A percentile compares a stretch with the other conserved stretches of the same genome.
Evolutionary conservation across 2,329 filamentous ascomycete species (phyloP).

Genomic region (Zymoseptoria ardabiliae): DNA sequence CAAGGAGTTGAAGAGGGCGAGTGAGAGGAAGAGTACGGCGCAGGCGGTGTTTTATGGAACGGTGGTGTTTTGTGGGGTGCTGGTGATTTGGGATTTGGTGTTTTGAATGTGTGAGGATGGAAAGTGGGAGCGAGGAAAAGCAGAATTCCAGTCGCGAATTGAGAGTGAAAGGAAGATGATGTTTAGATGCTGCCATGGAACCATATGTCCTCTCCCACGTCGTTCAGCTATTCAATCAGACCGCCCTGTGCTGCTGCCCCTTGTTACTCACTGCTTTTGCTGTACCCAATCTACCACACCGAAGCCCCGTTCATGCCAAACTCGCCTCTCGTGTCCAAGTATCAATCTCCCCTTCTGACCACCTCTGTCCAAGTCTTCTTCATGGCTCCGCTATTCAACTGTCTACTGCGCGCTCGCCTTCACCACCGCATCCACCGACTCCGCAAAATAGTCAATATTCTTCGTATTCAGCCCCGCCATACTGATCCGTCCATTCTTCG

Average conservation of each 20-base stretch:
- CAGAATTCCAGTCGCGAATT: neutral
- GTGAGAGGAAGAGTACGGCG: constrained; percentile 45
- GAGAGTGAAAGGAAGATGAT: neutral
- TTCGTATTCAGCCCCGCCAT: constrained; percentile 95
- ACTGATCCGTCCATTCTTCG: constrained; percentile 95
- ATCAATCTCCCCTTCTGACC: neutral
- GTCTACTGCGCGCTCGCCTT: constrained; percentile 37
- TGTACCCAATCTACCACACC: neutral
- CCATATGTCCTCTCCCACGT: no score
- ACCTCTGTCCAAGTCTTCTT: neutral
- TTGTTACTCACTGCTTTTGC: neutral
- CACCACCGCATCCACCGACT: constrained; percentile 80
- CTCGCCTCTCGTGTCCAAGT: neutral
- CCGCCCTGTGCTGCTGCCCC: neutral
- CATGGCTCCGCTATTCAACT: neutral
- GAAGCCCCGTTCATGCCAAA: neutral
- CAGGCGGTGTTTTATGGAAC: constrained; percentile 43
- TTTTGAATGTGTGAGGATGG: constrained; percentile 26
- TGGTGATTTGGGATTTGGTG: constrained; percentile 44
- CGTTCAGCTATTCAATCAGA: neutral
- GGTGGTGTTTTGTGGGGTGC: constrained; percentile 38
- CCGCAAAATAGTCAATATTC: constrained; percentile 90
- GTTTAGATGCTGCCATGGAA: neutral
- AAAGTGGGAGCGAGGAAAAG: neutral
- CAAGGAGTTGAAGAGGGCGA: constrained; percentile 79